Evolutionary conservation across 2,329 filamentous ascomycete species (phyloP), one percentile per base, ranked within the genome.

Genomic region (Calonectria hawksworthii): DNA sequence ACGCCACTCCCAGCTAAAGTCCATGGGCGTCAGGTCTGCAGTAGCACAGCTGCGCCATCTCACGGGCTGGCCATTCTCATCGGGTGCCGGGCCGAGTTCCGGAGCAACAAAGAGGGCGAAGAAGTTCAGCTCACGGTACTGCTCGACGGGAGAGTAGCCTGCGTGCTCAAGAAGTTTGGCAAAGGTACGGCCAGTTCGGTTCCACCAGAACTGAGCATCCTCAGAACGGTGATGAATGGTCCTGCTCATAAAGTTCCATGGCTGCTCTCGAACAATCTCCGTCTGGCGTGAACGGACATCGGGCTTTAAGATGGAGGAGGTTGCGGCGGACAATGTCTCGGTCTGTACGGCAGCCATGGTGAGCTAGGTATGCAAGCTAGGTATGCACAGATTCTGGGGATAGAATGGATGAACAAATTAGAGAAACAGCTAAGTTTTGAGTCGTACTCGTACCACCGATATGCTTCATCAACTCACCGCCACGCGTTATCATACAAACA

Each of bases 181-280:
- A 63, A 63, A 63, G 13, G 38, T 63, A 7, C 56, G 56, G 5
- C 56, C 56, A 30, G 56, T 38, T 41, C 56, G 7, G 26, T 23
- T 63, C 56, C 56, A 63, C 56, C 56, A 63, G 36, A 63, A 63
- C 56, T 63, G 56, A 26, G 56, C 56, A 41, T 63, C 56, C n/a
- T 23, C 9, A 9, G 56, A 63, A 8, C 56, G 56, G 32, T 63
- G 34, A 18, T 63, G 56, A 13, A 63, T 63, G 7, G 56, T 63
- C 16, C 56, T 23, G 56, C 56, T 63, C 56, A 63, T 63, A 10
- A 63, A 63, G n/a, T 63, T 38, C 56, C 56, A 63, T 63, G 56
- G 56, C 26, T 36, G 34, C 34, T 63, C 56, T 41, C 56, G n/a
- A 38, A 21, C 56, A 28, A 41, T 38, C 36, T 63, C 56, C 34